Evolutionary conservation across 306 rosid genomes (phyloP), one percentile per base, ranked within the genome.

Genomic region (Calophaca sinica): DNA sequence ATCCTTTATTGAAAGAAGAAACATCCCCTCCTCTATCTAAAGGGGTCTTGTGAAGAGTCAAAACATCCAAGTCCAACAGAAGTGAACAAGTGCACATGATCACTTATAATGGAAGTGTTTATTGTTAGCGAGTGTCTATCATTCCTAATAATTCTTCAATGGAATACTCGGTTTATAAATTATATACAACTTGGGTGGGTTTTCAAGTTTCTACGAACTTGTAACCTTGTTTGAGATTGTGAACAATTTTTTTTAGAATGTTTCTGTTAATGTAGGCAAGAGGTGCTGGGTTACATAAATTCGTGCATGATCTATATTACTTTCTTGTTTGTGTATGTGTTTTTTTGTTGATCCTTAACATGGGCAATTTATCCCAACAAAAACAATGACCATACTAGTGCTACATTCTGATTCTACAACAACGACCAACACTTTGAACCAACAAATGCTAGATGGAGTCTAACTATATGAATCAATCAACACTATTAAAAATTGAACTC

Each of bases 401-500:
- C 33, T 9, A 11, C 44, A 32, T 14, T 71, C 33, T 44, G 60
- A 36, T 52, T 35, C n/a, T 31, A 42, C 45, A 20, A 42, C 28
- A 36, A 42, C 28, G 26, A 48, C 62, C 45, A 59, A 14, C 28
- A 11, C 39, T 69, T 69, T 58, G 70, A 51, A 46, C 55, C 52
- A 28, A 46, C 20, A 41, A 41, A 41, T 35, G 49, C 45, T 50
- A 38, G 14, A 11, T 70, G 46, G 11, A 50, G 11, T 39, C 4
- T n/a, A 26, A 13, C 35, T 33, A 12, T 2, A 46, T 8, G 26
- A 59, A 68, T 58, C 70, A 68, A 48, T 5, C 5, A 8, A 59
- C 54, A 68, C 51, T 3, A 28, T 9, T 50, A 7, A 26, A 50
- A 70, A 29, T 44, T 4, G 50, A 74, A 51, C 20, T n/a, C 46